Evolutionary conservation across 305 asterid species (phyloP).

Genomic region (Fraxinus albicans): DNA sequence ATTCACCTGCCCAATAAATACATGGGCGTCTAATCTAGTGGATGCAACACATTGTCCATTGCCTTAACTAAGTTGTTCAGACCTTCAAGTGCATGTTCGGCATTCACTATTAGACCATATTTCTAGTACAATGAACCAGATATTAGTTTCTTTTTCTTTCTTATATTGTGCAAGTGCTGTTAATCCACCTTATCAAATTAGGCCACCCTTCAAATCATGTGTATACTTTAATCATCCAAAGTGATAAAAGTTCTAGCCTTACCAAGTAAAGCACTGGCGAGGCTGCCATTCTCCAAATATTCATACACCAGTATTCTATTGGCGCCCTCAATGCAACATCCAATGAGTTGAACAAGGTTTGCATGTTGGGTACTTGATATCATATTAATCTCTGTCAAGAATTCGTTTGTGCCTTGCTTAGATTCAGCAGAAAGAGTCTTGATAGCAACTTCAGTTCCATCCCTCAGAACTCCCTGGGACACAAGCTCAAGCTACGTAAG

Average conservation of each 20-base stretch:
- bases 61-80: background rate
- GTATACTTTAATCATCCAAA: background rate
- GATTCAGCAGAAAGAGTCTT: constrained; percentile 77
- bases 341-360: constrained; percentile 72
- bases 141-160: background rate
- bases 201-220: background rate
- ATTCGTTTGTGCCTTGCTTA: constrained; percentile 73
- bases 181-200: background rate
- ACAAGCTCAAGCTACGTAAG: background rate
- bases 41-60: background rate
- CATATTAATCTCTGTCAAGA: constrained; percentile 70
- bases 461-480: constrained; percentile 70
- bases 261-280: constrained; percentile 72
- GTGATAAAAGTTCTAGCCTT: constrained; percentile 10
- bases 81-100: background rate
- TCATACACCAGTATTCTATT: constrained; percentile 71
- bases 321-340: constrained; percentile 69
- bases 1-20: background rate
- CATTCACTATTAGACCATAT: background rate
- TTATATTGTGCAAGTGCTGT: background rate
- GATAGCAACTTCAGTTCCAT: constrained; percentile 72
- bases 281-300: constrained; percentile 75
- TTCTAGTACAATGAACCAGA: background rate
- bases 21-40: background rate
- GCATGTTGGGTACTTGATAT: constrained; percentile 65